Base-by-base conservation (phyloP, 345 rosid species). In the Noccaea bulbosa region DNA sequence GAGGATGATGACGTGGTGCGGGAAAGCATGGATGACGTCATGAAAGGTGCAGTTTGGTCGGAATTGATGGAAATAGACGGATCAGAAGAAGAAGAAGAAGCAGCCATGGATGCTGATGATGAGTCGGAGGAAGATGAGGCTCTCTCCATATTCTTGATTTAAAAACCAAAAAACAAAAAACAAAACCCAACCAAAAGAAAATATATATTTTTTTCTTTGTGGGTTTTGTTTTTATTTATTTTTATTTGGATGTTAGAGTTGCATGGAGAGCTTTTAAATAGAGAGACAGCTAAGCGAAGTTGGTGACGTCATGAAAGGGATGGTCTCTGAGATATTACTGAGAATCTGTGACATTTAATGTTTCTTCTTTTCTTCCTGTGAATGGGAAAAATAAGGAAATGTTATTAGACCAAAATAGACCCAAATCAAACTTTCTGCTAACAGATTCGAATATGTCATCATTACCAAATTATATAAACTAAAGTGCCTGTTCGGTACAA, bases 271-370 rank as follows among this genome's bases (percentile, higher is more conserved):
- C 43, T 11, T 52, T 76, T 63, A 76, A 76, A 64, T 32, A 70
- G 75, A 14, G 62, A 76, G 79, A 76, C 79, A 76, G 79, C 75
- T 70, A 70, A 64, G 75, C 41, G 43, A 70, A 57, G 44, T 43
- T 22, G 49, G 12, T 76, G 75, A 76, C 11, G 75, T 76, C 75
- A 64, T 35, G 12, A 30, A 63, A 57, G 41, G 40, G 75, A 70
- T 70, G 79, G 75, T 48, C 74, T 74, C 20, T 44, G 71, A 57
- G 76, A 76, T 70, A 56, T 70, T 56, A 69, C 50, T 43, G 71
- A 64, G 75, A 76, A 70, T 69, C 79, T 62, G 66, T 53, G 43
- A 75, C 78, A 75, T 75, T 68, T 39, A 68, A 53, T 68, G 43
- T 53, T 53, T 49, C 27, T 58, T 27, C 30, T 27, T 27, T 27